Evolutionary conservation across 257 asterid species (phyloP), one percentile per base, ranked within the genome.

Genomic region (Pogostemon cablin): DNA sequence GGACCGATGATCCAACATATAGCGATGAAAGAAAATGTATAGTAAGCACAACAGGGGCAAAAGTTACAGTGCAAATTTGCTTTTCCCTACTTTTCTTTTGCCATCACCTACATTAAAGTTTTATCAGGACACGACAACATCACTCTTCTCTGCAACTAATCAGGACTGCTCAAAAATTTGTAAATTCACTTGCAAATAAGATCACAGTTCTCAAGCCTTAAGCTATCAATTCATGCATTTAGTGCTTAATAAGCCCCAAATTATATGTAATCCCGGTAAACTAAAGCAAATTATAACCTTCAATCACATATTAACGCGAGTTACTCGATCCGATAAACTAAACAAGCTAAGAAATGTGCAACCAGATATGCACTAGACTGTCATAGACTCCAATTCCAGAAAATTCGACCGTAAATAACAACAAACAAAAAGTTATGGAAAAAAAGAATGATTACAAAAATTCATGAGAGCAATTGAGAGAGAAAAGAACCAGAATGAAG

Each of bases 401-500:
- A 25, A 25, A 25, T 25, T 20, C 25, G 41, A 34, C 49, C 15
- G 6, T 1, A 12, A 35, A 10, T 17, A 20, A 2, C 1, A 20
- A 60, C 50, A 11, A 12, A n/a, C 20, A 43, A 9, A 9, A 17
- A 48, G 46, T 17, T 4, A 25, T 49, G 70, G 65, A 56, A 17
- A 15, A 38, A 67, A 42, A 17, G 9, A 48, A 46, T 8, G 42
- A 65, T 42, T 40, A 34, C 6, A 66, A 11, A 39, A 63, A 67
- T 37, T 58, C 60, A 80, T 81, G 81, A 65, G 79, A 68, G 58
- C 47, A 63, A 72, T 71, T 10, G 71, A 62, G 72, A 61, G 42
- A 17, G 49, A 43, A 75, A 10, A 34, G 35, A 25, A 52, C 44
- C 75, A 46, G 74, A 34, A 57, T 9, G 70, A n/a, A 64, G 65